These are phyloP conservation scores for Chaetomium tenue DNA, from an alignment of 495 filamentous ascomycete species.

Conservation along the genomic window DNA sequence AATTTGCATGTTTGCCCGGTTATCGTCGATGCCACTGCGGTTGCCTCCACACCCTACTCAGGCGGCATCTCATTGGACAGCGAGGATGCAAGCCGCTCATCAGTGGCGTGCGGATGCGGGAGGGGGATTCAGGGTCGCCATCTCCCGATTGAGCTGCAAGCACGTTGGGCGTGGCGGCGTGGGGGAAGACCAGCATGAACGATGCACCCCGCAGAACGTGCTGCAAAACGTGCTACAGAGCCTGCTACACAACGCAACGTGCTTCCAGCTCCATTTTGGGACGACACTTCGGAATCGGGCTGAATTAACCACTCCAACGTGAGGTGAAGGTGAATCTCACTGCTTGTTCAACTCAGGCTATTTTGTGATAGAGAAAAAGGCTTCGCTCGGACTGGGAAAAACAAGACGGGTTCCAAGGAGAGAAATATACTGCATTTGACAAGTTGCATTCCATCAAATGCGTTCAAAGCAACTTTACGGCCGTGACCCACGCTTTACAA, in stretches of 20 bases:
- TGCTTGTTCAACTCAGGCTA: constrained; percentile 13
- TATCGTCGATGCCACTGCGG: not conserved
- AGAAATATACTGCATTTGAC: constrained; percentile 9
- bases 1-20: too few species aligned
- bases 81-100: not conserved
- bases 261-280: not conserved
- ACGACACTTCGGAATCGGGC: not conserved
- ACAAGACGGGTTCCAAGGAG: not conserved
- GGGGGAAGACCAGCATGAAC: not conserved
- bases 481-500: not conserved
- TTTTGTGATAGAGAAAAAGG: not conserved
- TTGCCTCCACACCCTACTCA: not conserved
- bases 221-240: not conserved
- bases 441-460: not conserved
- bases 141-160: not conserved
- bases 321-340: not conserved
- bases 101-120: not conserved
- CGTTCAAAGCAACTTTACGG: not conserved
- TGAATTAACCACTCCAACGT: not conserved
- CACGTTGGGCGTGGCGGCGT: constrained; percentile 7
- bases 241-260: not conserved
- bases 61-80: not conserved
- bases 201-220: constrained; percentile 6
- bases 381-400: not conserved
- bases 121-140: not conserved